phyloP scores from a whole-genome alignment of 2,329 filamentous ascomycete species.

The Paraphoma chrysanthemicola region DNA sequence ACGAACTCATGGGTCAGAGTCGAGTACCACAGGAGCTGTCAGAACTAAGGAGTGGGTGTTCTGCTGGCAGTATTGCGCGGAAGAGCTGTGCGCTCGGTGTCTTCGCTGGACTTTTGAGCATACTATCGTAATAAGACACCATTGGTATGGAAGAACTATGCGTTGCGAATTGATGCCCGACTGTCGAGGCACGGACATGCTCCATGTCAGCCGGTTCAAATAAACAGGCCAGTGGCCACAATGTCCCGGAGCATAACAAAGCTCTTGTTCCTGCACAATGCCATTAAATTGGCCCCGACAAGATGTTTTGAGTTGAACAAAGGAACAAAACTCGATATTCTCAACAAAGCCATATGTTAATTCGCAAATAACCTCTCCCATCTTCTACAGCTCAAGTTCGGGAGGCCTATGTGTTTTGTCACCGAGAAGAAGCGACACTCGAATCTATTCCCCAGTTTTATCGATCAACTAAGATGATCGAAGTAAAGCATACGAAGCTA shows the following conservation, averaged over 20 bases:
- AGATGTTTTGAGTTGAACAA: background rate
- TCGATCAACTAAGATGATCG: background rate
- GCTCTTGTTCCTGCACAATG: background rate
- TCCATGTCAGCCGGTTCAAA: background rate
- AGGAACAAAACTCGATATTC: background rate
- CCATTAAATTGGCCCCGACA: background rate
- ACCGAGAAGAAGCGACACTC: background rate
- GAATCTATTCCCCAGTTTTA: background rate
- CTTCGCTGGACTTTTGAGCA: too few species aligned
- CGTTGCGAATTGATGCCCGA: too few species aligned
- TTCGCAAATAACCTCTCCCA: background rate
- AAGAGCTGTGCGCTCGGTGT: too few species aligned
- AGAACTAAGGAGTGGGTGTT: too few species aligned
- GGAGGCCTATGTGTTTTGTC: background rate
- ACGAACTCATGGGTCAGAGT: background rate
- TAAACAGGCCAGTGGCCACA: too few species aligned
- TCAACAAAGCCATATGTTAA: background rate
- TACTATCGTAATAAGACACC: too few species aligned
- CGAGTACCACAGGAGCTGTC: too few species aligned
- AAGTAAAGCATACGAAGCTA: background rate
- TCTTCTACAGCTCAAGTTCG: background rate
- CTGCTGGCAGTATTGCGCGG: too few species aligned
- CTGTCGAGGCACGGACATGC: too few species aligned
- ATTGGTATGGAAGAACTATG: too few species aligned
- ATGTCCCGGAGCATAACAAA: background rate